Evolutionary conservation across 2,329 filamentous ascomycete species (phyloP).

Genomic region (Exophiala mesophila): DNA sequence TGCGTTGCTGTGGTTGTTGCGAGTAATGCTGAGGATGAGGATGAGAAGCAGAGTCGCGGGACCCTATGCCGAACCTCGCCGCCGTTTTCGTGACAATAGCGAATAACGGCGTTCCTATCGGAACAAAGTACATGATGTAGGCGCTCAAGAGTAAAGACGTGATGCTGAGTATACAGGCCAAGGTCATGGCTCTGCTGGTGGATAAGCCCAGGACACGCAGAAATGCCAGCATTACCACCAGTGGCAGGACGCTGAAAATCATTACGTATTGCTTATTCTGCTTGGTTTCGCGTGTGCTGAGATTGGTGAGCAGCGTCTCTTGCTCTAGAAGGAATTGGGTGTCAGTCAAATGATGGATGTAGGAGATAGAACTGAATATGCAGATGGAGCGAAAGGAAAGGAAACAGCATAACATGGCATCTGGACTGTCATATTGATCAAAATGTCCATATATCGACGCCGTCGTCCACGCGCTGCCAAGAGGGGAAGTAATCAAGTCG

Average conservation of each 20-base stretch:
- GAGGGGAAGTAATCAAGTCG: too few relatives aligned
- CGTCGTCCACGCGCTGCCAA: too few relatives aligned
- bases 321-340: slow-evolving; percentile 21
- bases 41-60: slow-evolving; percentile 3
- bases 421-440: too few relatives aligned
- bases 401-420: too few relatives aligned
- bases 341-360: too few relatives aligned
- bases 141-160: slow-evolving; percentile 23
- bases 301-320: slow-evolving; percentile 22
- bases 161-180: slow-evolving; percentile 23
- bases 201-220: slow-evolving; percentile 18
- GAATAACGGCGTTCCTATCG: slow-evolving; percentile 3
- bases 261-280: slow-evolving; percentile 22
- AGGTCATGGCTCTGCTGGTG: slow-evolving; percentile 7
- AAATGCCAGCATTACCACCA: slow-evolving; percentile 21
- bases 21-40: too few relatives aligned
- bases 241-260: slow-evolving; percentile 22
- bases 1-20: neutral
- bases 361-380: neutral
- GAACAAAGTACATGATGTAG: slow-evolving; percentile 23
- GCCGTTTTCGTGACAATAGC: neutral
- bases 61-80: slow-evolving; percentile 3
- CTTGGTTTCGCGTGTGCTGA: slow-evolving; percentile 16
- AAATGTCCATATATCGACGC: too few relatives aligned
- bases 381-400: neutral